These are phyloP conservation scores for Quercus suber DNA, from an alignment of 306 rosid species.

Conservation along the genomic window DNA sequence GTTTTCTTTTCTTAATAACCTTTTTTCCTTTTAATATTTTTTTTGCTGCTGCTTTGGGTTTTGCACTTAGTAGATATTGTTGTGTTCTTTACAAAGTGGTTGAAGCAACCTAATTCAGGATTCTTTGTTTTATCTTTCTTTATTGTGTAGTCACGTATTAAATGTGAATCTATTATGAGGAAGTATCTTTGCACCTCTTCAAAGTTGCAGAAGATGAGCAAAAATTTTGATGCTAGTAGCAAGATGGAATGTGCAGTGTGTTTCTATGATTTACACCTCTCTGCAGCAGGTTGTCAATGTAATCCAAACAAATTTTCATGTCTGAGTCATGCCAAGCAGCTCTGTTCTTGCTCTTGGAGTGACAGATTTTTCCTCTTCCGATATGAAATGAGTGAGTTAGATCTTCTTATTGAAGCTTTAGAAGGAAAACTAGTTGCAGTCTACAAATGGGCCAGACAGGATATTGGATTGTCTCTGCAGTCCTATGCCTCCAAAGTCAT, in stretches of 20 bases:
- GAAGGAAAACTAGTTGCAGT: constrained; percentile 65
- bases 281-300: constrained; percentile 75
- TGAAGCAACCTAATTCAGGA: constrained; percentile 3
- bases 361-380: constrained; percentile 50
- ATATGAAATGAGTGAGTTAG: constrained; percentile 55
- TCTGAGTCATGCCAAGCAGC: constrained; percentile 70
- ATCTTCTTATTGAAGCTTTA: constrained; percentile 73
- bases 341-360: constrained; percentile 78
- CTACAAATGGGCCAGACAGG: constrained; percentile 66
- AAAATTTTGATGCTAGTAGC: constrained; percentile 35
- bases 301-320: constrained; percentile 64
- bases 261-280: constrained; percentile 61
- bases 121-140: constrained; percentile 8
- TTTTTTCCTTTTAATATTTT: background rate
- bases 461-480: constrained; percentile 54
- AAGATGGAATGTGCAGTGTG: constrained; percentile 82
- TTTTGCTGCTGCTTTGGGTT: background rate
- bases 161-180: constrained; percentile 53
- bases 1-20: background rate
- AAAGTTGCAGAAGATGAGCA: constrained; percentile 44
- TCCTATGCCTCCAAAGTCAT: constrained; percentile 31
- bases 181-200: constrained; percentile 53
- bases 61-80: background rate
- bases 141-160: constrained; percentile 56
- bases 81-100: constrained; percentile 13